Conservation (phyloP, 2,329 filamentous ascomycete species). For the Penicillium sp. region DNA sequence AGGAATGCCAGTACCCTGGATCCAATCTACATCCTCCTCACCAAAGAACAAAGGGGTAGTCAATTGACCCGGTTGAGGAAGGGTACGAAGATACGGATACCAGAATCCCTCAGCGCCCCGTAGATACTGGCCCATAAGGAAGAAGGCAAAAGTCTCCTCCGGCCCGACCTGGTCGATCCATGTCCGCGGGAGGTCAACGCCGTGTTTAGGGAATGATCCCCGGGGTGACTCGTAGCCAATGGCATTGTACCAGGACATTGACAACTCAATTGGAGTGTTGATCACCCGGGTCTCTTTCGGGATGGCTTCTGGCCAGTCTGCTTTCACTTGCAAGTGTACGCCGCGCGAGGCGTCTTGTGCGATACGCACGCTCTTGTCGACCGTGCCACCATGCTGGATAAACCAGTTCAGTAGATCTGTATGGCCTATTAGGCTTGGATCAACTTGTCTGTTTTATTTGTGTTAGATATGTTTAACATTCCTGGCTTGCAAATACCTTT, state of each 20-base stretch:
- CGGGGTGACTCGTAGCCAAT: conserved; percentile 25
- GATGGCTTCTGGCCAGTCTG: conserved; percentile 26
- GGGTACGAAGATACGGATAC: conserved; percentile 65
- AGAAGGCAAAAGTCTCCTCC: conserved; percentile 65
- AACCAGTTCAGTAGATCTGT: conserved; percentile 37
- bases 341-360: conserved; percentile 36
- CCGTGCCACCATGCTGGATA: conserved; percentile 30
- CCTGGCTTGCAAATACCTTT: background rate
- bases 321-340: conserved; percentile 38
- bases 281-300: conserved; percentile 36
- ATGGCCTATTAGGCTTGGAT: conserved; percentile 27
- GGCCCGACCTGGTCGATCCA: conserved; percentile 56
- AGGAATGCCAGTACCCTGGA: conserved; percentile 40
- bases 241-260: conserved; percentile 42
- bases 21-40: conserved; percentile 57
- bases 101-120: conserved; percentile 61
- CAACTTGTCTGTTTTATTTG: conserved; percentile 8
- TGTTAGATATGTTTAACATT: conserved; percentile 12
- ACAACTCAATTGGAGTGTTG: conserved; percentile 36
- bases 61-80: conserved; percentile 64
- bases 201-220: conserved; percentile 32
- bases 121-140: conserved; percentile 68
- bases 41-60: conserved; percentile 65
- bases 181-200: conserved; percentile 46
- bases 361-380: conserved; percentile 36